Conservation (phyloP, 164 flowering plant genomes). For the Cinnamomum chago region DNA sequence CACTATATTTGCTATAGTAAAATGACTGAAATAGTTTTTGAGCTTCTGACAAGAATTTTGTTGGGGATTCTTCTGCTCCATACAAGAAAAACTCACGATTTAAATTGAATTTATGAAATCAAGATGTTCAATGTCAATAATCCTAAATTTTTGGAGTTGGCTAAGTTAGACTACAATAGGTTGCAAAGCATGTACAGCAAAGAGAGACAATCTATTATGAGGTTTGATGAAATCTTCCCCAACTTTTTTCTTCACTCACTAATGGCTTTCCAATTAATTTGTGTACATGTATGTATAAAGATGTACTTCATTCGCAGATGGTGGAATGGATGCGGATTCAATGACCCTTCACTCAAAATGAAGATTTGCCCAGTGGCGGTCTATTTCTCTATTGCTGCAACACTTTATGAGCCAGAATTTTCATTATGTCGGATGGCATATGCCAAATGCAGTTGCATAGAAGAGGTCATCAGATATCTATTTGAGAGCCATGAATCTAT, state of each 20-base stretch:
- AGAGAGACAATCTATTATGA: background rate
- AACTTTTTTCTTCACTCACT: background rate
- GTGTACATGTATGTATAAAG: background rate
- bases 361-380: background rate
- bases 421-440: background rate
- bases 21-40: too few relatives aligned
- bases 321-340: conserved; percentile 4
- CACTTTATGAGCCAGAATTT: conserved; percentile 9
- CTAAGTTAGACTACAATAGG: conserved; percentile 8
- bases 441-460: conserved; percentile 7
- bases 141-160: conserved; percentile 4
- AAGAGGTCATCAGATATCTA: conserved; percentile 1
- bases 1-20: too few relatives aligned
- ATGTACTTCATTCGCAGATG: background rate
- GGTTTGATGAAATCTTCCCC: background rate
- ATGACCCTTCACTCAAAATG: background rate
- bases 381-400: conserved; percentile 5
- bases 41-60: too few relatives aligned
- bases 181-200: conserved; percentile 1
- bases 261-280: background rate
- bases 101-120: background rate
- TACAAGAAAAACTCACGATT: background rate
- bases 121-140: conserved; percentile 9
- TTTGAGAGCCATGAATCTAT: conserved; percentile 10
- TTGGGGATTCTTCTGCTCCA: too few relatives aligned